A percentile compares a stretch with the other conserved stretches of the same genome.
phyloP scores from a whole-genome alignment of 176 grass and related monocot genomes.

The Chloris gayana region DNA sequence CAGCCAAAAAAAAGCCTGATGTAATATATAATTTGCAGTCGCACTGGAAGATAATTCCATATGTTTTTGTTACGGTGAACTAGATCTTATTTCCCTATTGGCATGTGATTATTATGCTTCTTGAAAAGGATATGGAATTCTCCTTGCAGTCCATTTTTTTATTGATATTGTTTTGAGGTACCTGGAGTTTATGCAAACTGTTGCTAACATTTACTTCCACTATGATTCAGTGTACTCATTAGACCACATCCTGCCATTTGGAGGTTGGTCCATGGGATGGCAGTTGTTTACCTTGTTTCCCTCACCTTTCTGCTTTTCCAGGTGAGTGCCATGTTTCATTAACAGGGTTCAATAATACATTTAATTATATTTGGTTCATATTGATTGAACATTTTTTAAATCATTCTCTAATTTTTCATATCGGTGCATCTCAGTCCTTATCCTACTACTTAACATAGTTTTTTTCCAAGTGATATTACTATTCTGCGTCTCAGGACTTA shows the following conservation, averaged over 20 bases:
- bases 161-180: not conserved
- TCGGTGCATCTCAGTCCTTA: not conserved
- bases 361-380: not conserved
- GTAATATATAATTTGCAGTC: not conserved
- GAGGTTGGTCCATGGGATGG: constrained; percentile 95
- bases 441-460: not conserved
- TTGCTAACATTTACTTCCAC: constrained; percentile 36
- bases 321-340: constrained; percentile 48
- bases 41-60: not conserved
- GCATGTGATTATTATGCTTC: not conserved
- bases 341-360: constrained; percentile 3
- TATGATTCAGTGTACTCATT: constrained; percentile 84
- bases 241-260: constrained; percentile 98
- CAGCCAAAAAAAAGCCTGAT: not conserved
- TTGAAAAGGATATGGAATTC: not conserved
- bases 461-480: too few relatives aligned
- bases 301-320: constrained; percentile 99
- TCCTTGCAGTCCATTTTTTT: constrained; percentile 28
- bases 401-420: not conserved
- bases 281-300: constrained; percentile 93
- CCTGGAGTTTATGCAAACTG: constrained; percentile 3
- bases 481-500: too few relatives aligned
- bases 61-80: not conserved
- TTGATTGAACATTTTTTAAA: not conserved
- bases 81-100: not conserved